Percentiles rank a stretch among this genome's conserved stretches.
These are phyloP conservation scores for Erodium maritimum DNA, from an alignment of 345 rosid species.

Conservation along the genomic window DNA sequence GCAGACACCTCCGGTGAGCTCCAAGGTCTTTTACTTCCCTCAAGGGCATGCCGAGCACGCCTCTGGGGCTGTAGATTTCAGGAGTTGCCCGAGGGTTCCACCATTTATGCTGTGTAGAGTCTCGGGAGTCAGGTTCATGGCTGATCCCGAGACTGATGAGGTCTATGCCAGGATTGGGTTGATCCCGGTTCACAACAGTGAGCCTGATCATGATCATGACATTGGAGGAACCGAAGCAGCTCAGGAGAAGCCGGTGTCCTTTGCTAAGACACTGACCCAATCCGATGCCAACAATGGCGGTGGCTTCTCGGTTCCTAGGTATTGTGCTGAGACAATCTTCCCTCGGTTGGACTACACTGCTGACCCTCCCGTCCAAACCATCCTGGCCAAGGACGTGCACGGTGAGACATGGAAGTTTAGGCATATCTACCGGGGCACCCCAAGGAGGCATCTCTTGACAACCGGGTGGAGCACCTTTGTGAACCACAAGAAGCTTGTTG, in stretches of 20 bases:
- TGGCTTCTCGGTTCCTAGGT: constrained; percentile 71
- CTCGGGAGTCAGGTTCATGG: constrained; percentile 46
- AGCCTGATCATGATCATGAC: constrained; percentile 21
- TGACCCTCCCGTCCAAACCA: constrained; percentile 74
- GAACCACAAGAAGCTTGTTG: constrained; percentile 64
- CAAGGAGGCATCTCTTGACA: constrained; percentile 65
- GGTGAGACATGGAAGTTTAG: constrained; percentile 66
- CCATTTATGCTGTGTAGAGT: constrained; percentile 38
- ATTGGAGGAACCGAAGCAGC: constrained; percentile 29
- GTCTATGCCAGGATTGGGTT: constrained; percentile 48
- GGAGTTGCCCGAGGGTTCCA: constrained; percentile 30
- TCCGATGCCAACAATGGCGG: constrained; percentile 84
- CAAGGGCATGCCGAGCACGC: constrained; percentile 76
- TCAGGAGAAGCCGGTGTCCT: constrained; percentile 57
- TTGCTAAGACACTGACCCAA: constrained; percentile 64
- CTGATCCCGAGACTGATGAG: constrained; percentile 61
- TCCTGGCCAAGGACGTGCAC: constrained; percentile 64
- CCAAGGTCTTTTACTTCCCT: constrained; percentile 56
- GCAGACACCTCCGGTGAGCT: constrained; percentile 44
- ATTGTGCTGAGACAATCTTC: constrained; percentile 75
- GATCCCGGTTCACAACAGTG: constrained; percentile 18
- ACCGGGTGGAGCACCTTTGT: constrained; percentile 83
- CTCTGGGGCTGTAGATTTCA: constrained; percentile 36
- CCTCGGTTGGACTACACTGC: constrained; percentile 56
- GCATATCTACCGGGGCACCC: constrained; percentile 75